A percentile compares a stretch with the other conserved stretches of the same genome.
These are phyloP conservation scores for Diplodia corticola DNA, from an alignment of 2,329 filamentous ascomycete species.

Conservation along the genomic window DNA sequence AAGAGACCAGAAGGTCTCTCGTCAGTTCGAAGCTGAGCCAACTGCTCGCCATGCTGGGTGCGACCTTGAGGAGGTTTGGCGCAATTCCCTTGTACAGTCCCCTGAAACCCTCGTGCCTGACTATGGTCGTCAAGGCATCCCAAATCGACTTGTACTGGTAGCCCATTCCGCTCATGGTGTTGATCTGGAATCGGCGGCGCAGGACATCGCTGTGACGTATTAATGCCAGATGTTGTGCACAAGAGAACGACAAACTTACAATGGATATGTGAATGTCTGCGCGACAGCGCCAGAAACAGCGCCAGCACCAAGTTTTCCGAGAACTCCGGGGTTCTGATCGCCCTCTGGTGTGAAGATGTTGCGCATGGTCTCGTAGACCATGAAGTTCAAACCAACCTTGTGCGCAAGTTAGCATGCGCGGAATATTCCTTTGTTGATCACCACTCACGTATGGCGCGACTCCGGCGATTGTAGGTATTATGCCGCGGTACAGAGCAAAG, in stretches of 20 bases:
- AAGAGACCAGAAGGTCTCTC: conserved; percentile 74
- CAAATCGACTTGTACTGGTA: conserved; percentile 89
- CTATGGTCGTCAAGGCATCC: conserved; percentile 79
- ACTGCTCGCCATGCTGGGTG: conserved; percentile 96
- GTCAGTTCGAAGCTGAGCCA: conserved; percentile 97
- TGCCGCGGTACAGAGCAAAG: conserved; percentile 85
- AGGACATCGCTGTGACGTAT: conserved; percentile 74
- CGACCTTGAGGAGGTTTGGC: conserved; percentile 93
- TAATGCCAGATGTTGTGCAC: background rate
- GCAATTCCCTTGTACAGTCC: conserved; percentile 96
- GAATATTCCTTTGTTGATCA: conserved; percentile 44
- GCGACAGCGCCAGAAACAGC: conserved; percentile 95
- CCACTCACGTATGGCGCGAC: conserved; percentile 80
- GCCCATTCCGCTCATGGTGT: conserved; percentile 98
- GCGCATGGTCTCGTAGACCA: conserved; percentile 91
- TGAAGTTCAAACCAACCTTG: conserved; percentile 85
- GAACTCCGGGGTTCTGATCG: conserved; percentile 74
- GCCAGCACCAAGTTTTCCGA: conserved; percentile 82
- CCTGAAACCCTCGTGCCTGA: conserved; percentile 76
- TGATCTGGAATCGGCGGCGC: conserved; percentile 93
- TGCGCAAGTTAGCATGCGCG: conserved; percentile 50
- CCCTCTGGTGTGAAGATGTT: conserved; percentile 84
- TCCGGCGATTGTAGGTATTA: conserved; percentile 88
- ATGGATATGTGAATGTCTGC: conserved; percentile 97
- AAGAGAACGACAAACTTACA: conserved; percentile 59